These are phyloP conservation scores for Fraxinus americana DNA, from an alignment of 257 asterid genomes.

Conservation along the genomic window DNA sequence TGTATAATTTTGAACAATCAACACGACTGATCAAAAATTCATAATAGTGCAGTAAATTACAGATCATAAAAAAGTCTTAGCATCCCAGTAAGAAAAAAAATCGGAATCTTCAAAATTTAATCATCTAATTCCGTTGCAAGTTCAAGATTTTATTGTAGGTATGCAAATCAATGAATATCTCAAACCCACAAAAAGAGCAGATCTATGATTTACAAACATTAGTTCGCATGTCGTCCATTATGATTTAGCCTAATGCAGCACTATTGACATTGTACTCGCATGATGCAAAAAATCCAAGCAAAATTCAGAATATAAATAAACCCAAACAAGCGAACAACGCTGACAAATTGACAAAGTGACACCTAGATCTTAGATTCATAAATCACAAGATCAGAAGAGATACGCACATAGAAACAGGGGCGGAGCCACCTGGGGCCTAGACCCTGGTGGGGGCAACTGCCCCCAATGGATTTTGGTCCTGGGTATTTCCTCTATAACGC, in stretches of 20 bases:
- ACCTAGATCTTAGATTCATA: conserved; percentile 37
- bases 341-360: conserved; percentile 23
- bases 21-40: background rate
- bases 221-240: conserved; percentile 20
- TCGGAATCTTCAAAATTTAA: background rate
- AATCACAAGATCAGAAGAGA: conserved; percentile 33
- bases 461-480: too few relatives aligned
- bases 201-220: conserved; percentile 12
- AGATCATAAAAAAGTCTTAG: background rate
- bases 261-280: conserved; percentile 17
- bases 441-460: too few relatives aligned
- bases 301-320: background rate
- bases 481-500: too few relatives aligned
- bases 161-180: conserved; percentile 17
- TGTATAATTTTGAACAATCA: background rate
- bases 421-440: too few relatives aligned
- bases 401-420: conserved; percentile 9
- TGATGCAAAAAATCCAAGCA: conserved; percentile 4
- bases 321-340: conserved; percentile 11
- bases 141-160: background rate
- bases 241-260: conserved; percentile 15
- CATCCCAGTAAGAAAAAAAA: background rate
- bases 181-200: background rate
- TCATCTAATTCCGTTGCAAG: background rate
- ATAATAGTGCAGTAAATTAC: background rate